Evolutionary conservation across 768 basidiomycete genomes (phyloP), one percentile per base, ranked within the genome.

Genomic region (Xerocomellus chrysenteron): DNA sequence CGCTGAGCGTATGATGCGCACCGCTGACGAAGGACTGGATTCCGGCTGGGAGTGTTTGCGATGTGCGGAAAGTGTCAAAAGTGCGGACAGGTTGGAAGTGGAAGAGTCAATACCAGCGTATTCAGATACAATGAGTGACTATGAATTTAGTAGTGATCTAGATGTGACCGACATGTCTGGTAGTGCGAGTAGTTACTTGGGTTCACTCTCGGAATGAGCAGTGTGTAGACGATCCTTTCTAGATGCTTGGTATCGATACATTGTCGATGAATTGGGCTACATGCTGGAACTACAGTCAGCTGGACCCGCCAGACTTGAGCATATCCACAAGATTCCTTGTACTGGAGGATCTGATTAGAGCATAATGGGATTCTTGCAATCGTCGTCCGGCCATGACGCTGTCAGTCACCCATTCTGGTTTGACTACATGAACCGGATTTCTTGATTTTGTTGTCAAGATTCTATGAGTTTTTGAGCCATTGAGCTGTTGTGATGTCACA

Each of bases 11-110:
- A 82, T 98, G 76, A 80, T 92, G 65, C 84, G 81, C 36, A 80
- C 81, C 6, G 85, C 82, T 5, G 87, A 88, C 57, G 90, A 88
- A 36, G 83, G 76, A 24, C 50, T 69, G 21, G 73, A 80, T 35
- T 66, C 74, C 48, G 78, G 79, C 21, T 96, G 94, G 94, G 84
- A 85, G 59, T 98, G 94, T 73, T 69, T 96, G 53, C 78, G 94
- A 50, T 98, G 94, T 67, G 80, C 79, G 7, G 81, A 84, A 57
- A 74, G 70, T 13, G 88, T 94, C 24, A 78, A 75, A 58, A 78
- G 79, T 55, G 88, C 86, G 11, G 84, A 87, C 59, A 77, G 93
- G 65, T 79, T 59, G 58, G 65, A 59, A 75, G 73, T 39, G 72
- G 59, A 36, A 48, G 59, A 36, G 48, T 64, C 59, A 42, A 44